Conservation (phyloP, 306 rosid genomes). For the Castanea sativa region DNA sequence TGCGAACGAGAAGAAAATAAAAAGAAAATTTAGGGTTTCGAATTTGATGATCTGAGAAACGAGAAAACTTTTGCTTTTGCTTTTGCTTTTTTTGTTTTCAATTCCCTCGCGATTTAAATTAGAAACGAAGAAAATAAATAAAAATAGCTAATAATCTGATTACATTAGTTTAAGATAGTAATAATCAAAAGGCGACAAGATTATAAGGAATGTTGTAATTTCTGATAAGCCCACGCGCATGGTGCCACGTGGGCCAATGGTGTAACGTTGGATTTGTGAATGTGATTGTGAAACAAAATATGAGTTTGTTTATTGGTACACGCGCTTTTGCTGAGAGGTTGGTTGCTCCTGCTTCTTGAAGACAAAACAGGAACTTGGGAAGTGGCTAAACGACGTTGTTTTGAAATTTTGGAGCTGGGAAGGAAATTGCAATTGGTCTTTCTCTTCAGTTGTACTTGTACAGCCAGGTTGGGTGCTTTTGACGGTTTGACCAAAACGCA, state of each 20-base stretch:
- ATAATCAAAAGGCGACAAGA: background rate
- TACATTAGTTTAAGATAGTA: too few species aligned
- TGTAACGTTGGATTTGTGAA: background rate
- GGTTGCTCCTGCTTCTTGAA: background rate
- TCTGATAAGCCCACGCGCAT: conserved; percentile 17
- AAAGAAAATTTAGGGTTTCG: conserved; percentile 1
- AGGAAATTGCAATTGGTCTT: background rate
- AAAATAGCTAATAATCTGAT: background rate
- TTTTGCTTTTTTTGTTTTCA: background rate
- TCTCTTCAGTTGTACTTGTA: background rate
- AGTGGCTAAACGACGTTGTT: conserved; percentile 7
- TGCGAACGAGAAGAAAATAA: background rate
- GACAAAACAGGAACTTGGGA: background rate
- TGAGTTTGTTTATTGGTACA: background rate
- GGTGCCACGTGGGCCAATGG: background rate
- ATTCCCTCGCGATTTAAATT: background rate
- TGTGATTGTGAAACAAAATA: background rate
- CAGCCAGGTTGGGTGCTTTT: background rate
- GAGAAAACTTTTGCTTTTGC: background rate
- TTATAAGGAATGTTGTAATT: conserved; percentile 11
- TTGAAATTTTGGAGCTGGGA: background rate
- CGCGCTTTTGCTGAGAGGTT: conserved; percentile 1
- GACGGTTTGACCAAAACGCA: background rate
- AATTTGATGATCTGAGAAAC: background rate
- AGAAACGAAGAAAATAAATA: background rate